Conservation (phyloP, 148 eudicot species). For the Pouteria glomerata region DNA sequence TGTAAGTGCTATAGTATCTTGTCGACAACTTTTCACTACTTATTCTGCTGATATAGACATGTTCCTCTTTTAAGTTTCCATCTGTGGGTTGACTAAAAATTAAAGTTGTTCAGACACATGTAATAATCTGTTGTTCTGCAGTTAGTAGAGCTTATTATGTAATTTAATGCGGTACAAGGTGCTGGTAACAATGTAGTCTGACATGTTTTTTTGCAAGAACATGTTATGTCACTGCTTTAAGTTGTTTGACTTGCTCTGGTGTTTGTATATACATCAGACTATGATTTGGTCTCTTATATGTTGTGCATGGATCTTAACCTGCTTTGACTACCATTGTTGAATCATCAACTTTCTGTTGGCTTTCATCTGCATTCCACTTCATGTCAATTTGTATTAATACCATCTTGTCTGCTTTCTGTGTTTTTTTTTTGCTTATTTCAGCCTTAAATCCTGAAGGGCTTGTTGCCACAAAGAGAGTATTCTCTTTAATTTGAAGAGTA, state of each 20-base stretch:
- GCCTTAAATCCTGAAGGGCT: too few species aligned
- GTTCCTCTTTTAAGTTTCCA: background rate
- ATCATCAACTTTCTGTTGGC: background rate
- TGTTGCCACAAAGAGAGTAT: too few species aligned
- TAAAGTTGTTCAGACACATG: conserved; percentile 3
- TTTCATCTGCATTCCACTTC: background rate
- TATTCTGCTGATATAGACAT: background rate
- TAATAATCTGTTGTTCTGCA: background rate
- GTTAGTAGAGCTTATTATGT: background rate
- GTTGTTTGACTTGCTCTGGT: background rate
- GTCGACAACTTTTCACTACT: too few species aligned
- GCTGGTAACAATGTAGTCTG: background rate
- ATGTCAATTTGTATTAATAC: background rate
- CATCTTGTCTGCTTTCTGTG: background rate
- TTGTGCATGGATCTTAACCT: background rate
- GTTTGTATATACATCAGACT: background rate
- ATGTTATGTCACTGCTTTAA: background rate
- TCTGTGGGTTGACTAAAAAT: background rate
- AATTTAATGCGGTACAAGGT: background rate
- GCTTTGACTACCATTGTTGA: background rate
- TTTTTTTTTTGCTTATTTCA: too few species aligned
- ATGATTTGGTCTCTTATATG: background rate
- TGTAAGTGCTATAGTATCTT: too few species aligned
- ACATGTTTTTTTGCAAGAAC: background rate
- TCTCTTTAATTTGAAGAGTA: too few species aligned